Evolutionary conservation across 192 early-diverging fungal genomes (phyloP).

Genomic region (Fimicolochytrium jonesii): DNA sequence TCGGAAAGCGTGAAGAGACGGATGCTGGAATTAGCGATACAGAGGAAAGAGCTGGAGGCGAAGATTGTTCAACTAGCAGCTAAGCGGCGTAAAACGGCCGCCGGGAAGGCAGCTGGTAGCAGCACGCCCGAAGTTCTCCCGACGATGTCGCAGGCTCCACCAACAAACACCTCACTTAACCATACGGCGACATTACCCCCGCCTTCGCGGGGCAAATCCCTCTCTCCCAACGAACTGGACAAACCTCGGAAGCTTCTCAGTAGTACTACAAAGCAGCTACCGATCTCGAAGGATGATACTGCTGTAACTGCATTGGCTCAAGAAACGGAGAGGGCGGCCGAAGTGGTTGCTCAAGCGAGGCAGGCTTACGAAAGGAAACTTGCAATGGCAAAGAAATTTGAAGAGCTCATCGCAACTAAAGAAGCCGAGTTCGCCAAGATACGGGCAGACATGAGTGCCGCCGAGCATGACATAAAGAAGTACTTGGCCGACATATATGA

Average conservation of each 20-base stretch:
- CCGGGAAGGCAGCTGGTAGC: background rate
- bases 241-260: no score
- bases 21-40: conserved; percentile 6
- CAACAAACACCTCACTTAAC: background rate
- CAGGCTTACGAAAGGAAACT: background rate
- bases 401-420: background rate
- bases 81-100: background rate
- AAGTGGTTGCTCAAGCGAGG: background rate
- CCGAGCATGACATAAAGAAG: no score
- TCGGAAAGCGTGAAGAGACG: background rate
- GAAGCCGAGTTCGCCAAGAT: no score
- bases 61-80: conserved; percentile 8
- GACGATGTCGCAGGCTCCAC: background rate
- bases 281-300: background rate
- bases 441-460: no score
- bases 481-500: background rate
- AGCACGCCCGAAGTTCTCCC: background rate
- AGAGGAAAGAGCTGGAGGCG: conserved; percentile 5
- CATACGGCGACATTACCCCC: background rate
- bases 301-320: background rate
- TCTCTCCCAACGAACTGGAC: background rate
- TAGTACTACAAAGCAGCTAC: no score
- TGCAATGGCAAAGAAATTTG: background rate
- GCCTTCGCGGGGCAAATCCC: background rate
- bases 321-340: background rate